Conservation (phyloP, 441 rosid genomes). For the Dalechampia spathulata region DNA sequence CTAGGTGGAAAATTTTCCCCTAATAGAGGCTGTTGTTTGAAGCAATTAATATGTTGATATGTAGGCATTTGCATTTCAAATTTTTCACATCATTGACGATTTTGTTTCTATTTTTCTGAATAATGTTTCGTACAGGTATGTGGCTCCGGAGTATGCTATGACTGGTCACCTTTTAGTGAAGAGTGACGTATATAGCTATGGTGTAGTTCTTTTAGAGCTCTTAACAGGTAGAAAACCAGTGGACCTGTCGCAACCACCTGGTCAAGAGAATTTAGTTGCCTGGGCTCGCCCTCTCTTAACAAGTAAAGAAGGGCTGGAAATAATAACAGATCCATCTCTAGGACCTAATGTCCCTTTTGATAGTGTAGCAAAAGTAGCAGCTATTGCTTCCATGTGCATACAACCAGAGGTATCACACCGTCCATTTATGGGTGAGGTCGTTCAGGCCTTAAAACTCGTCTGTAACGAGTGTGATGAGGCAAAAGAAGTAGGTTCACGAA, state of each 20-base stretch:
- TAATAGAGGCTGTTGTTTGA: too few relatives aligned
- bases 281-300: conserved; percentile 88
- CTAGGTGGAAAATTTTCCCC: too few relatives aligned
- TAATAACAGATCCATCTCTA: conserved; percentile 59
- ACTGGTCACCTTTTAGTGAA: conserved; percentile 98
- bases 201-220: conserved; percentile 96
- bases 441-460: conserved; percentile 86
- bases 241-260: conserved; percentile 85
- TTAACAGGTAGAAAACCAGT: conserved; percentile 83
- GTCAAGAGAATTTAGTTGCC: conserved; percentile 87
- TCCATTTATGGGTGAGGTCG: conserved; percentile 98
- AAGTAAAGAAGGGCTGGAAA: conserved; percentile 66
- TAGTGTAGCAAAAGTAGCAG: conserved; percentile 82
- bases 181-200: conserved; percentile 96
- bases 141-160: conserved; percentile 98
- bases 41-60: too few relatives aligned
- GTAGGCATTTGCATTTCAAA: not conserved
- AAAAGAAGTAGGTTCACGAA: conserved; percentile 49
- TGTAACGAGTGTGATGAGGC: conserved; percentile 85
- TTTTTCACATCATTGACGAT: not conserved
- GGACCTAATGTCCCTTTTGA: conserved; percentile 64
- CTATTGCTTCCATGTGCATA: conserved; percentile 94
- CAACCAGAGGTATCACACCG: conserved; percentile 93
- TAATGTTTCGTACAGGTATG: conserved; percentile 44
- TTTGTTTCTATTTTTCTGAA: not conserved